A percentile compares a stretch with the other conserved stretches of the same genome.
phyloP scores from a whole-genome alignment of 108 stramenopile genomes.

The Pseudonitzschia multiseries region DNA sequence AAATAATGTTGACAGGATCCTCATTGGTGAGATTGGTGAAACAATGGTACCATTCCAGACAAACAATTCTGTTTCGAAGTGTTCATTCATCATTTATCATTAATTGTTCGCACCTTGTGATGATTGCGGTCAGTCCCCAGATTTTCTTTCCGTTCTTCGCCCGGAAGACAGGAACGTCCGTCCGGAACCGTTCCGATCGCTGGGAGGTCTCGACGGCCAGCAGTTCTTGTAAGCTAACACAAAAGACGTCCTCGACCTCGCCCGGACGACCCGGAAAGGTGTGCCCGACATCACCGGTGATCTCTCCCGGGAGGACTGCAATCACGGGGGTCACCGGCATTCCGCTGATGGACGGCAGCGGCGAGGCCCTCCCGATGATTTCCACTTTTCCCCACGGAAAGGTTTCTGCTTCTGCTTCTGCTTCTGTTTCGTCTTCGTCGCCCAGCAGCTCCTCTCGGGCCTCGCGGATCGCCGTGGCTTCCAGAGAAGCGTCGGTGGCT shows the following conservation, averaged over 20 bases:
- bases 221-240: constrained; percentile 50
- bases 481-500: constrained; percentile 36
- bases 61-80: too few relatives aligned
- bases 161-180: constrained; percentile 53
- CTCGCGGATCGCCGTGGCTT: constrained; percentile 71
- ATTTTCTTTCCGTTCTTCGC: constrained; percentile 51
- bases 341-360: constrained; percentile 60
- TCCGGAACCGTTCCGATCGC: constrained; percentile 26
- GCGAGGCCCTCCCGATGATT: constrained; percentile 58
- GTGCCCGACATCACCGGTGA: constrained; percentile 17
- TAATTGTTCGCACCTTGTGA: constrained; percentile 46
- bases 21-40: too few relatives aligned
- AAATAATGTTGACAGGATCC: neutral
- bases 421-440: too few relatives aligned
- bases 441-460: constrained; percentile 65
- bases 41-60: too few relatives aligned
- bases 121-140: constrained; percentile 83
- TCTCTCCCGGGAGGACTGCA: constrained; percentile 53
- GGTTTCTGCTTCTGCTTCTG: too few relatives aligned
- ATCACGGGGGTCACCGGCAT: constrained; percentile 78
- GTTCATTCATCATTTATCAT: too few relatives aligned
- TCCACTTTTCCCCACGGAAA: constrained; percentile 32
- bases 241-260: constrained; percentile 78
- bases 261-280: constrained; percentile 62
- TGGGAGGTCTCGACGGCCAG: constrained; percentile 51